Conservation (phyloP, 768 basidiomycete genomes). For the Macrolepiota albuminosa region DNA sequence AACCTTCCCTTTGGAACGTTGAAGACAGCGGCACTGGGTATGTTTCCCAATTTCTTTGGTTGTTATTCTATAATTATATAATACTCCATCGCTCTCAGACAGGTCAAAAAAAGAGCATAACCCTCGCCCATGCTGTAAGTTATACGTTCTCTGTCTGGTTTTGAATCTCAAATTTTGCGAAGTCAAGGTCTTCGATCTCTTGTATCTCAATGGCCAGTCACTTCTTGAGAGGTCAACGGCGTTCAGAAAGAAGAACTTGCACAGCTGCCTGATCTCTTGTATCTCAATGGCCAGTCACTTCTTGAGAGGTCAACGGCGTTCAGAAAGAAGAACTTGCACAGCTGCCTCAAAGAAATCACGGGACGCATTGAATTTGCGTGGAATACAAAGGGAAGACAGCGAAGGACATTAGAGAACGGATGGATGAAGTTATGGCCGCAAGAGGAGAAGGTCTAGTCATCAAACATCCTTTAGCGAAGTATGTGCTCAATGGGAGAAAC, state of each 20-base stretch:
- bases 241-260: constrained; percentile 77
- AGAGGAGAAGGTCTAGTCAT: constrained; percentile 93
- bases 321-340: constrained; percentile 73
- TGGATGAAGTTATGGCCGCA: constrained; percentile 79
- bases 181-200: constrained; percentile 97
- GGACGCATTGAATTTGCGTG: constrained; percentile 81
- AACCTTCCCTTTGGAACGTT: constrained; percentile 91
- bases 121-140: constrained; percentile 89
- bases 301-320: constrained; percentile 66
- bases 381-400: constrained; percentile 74
- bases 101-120: constrained; percentile 64
- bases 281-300: constrained; percentile 79
- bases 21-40: constrained; percentile 89
- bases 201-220: constrained; percentile 83
- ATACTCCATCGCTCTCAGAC: constrained; percentile 35
- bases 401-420: constrained; percentile 72
- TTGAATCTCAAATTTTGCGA: neutral
- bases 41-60: constrained; percentile 6
- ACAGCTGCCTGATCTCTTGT: constrained; percentile 79
- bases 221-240: constrained; percentile 67
- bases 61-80: neutral
- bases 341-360: constrained; percentile 59
- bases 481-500: constrained; percentile 83
- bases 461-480: constrained; percentile 78
- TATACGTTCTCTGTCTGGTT: neutral